A percentile compares a stretch with the other conserved stretches of the same genome.
These are phyloP conservation scores for Mycena sanguinolenta DNA, from an alignment of 768 basidiomycete genomes.

Conservation along the genomic window DNA sequence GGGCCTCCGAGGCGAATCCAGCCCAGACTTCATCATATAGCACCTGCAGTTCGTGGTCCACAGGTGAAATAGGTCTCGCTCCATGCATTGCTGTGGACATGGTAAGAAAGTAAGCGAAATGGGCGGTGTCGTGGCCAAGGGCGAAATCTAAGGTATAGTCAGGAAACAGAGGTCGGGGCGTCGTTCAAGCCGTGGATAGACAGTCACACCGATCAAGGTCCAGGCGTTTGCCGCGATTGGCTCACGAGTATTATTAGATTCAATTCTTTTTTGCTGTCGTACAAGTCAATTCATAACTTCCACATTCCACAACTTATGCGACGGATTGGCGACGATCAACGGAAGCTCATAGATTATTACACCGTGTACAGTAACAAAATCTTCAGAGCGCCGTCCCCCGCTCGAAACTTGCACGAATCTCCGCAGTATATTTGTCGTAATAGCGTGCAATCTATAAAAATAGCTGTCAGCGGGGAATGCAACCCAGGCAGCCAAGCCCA, in stretches of 20 bases:
- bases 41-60: constrained; percentile 37
- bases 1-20: constrained; percentile 35
- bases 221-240: neutral
- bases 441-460: constrained; percentile 86
- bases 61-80: constrained; percentile 24
- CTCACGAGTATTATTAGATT: neutral
- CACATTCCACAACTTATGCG: too few relatives aligned
- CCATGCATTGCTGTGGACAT: constrained; percentile 36
- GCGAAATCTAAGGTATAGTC: neutral
- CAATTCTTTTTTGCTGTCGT: too few relatives aligned
- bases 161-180: constrained; percentile 9
- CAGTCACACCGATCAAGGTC: constrained; percentile 25
- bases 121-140: constrained; percentile 6
- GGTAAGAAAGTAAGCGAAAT: constrained; percentile 8
- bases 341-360: neutral
- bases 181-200: neutral
- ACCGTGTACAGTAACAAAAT: constrained; percentile 12
- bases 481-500: constrained; percentile 38
- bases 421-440: constrained; percentile 96
- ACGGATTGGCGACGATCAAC: neutral
- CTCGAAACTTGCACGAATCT: constrained; percentile 98
- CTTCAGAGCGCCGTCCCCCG: constrained; percentile 90
- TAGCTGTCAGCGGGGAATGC: constrained; percentile 12
- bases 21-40: constrained; percentile 41
- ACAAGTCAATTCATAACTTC: too few relatives aligned